Evolutionary conservation across 116 monocot genomes (phyloP).

Genomic region (Cymodocea nodosa): DNA sequence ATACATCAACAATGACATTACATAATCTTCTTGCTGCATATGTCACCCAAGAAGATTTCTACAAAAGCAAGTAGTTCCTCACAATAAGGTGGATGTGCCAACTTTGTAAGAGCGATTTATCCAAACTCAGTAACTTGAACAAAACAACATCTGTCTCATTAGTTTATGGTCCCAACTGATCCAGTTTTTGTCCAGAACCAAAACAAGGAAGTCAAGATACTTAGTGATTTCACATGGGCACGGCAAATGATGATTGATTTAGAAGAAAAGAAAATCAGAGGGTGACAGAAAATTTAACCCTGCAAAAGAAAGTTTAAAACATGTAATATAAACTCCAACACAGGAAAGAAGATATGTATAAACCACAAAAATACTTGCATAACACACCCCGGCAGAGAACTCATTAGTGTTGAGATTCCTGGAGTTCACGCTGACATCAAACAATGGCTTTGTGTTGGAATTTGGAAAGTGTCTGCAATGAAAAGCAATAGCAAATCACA

Average conservation of each 20-base stretch:
- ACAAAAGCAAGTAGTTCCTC: background rate
- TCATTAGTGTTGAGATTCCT: constrained; percentile 3
- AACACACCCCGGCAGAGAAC: constrained; percentile 4
- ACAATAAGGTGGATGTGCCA: background rate
- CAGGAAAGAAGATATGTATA: background rate
- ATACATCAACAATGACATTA: background rate
- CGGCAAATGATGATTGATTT: background rate
- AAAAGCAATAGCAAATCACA: constrained; percentile 2
- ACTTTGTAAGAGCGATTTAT: too few relatives aligned
- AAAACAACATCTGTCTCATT: background rate
- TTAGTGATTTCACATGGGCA: background rate
- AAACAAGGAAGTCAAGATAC: background rate
- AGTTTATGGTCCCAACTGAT: background rate
- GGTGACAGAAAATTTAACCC: constrained; percentile 6
- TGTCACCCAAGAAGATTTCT: background rate
- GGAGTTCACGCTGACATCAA: background rate
- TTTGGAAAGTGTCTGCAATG: constrained; percentile 16
- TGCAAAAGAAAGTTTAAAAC: constrained; percentile 5
- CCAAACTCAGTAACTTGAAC: background rate
- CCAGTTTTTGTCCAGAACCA: background rate
- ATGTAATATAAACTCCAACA: too few relatives aligned
- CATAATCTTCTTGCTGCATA: background rate
- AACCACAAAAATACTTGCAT: background rate
- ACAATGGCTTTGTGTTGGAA: constrained; percentile 5
- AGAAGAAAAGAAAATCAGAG: constrained; percentile 1